Conservation (phyloP, 176 grass and related monocot species). For the Bolboschoenus planiculmis region DNA sequence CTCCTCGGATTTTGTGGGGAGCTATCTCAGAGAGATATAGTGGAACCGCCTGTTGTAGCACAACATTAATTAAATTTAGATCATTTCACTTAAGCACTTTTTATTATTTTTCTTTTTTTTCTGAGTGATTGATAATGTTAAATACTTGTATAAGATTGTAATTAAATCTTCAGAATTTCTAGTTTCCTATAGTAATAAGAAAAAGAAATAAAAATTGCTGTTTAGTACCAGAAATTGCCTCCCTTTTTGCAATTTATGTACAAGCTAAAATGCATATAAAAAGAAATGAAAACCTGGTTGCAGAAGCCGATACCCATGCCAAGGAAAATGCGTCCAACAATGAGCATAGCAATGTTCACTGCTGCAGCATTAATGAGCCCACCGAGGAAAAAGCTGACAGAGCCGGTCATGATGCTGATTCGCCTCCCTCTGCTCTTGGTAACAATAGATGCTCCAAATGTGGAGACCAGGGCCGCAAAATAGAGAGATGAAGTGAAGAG, state of each 20-base stretch:
- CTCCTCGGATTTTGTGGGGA: slow-evolving; percentile 26
- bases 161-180: no score
- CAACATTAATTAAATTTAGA: not conserved
- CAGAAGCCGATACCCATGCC: slow-evolving; percentile 76
- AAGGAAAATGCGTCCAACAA: slow-evolving; percentile 61
- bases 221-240: not conserved
- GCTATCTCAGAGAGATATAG: slow-evolving; percentile 53
- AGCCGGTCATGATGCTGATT: slow-evolving; percentile 30
- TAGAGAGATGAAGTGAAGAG: slow-evolving; percentile 48
- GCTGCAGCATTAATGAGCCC: slow-evolving; percentile 49
- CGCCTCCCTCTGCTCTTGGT: slow-evolving; percentile 20
- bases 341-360: slow-evolving; percentile 73
- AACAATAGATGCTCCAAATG: slow-evolving; percentile 27
- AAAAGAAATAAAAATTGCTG: no score
- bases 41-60: slow-evolving; percentile 27
- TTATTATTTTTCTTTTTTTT: no score
- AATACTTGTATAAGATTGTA: no score
- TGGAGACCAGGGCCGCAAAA: slow-evolving; percentile 37
- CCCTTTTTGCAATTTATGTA: not conserved
- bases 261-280: not conserved
- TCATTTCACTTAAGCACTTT: not conserved
- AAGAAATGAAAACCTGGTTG: slow-evolving; percentile 57
- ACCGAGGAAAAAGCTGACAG: slow-evolving; percentile 51
- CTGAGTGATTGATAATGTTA: no score
- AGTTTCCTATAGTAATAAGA: no score